A percentile compares a stretch with the other conserved stretches of the same genome.
phyloP scores from a whole-genome alignment of 257 asterid species.

The Marsdenia floribunda region DNA sequence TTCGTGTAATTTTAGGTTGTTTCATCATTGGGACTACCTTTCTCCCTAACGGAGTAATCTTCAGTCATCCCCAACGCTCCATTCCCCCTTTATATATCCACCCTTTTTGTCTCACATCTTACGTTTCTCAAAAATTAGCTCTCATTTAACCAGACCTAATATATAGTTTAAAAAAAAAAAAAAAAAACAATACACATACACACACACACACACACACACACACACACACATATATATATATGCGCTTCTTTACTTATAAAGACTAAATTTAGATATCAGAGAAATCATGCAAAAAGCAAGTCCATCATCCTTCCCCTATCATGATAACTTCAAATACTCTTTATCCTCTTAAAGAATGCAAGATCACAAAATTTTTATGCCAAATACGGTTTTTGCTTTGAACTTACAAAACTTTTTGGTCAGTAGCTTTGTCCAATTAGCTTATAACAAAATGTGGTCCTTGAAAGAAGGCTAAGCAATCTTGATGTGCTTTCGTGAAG shows the following conservation, averaged over 20 bases:
- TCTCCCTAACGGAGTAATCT: neutral
- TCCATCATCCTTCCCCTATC: neutral
- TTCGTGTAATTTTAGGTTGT: neutral
- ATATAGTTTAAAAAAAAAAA: no score
- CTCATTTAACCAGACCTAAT: no score
- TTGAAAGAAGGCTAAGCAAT: neutral
- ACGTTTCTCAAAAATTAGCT: no score
- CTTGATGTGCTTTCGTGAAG: neutral
- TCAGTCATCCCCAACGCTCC: no score
- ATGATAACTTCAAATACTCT: neutral
- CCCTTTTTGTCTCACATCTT: no score
- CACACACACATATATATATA: no score
- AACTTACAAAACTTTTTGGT: neutral
- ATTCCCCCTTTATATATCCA: neutral
- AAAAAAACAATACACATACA: no score
- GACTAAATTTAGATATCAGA: no score
- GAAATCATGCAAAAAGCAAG: no score
- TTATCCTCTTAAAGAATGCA: neutral
- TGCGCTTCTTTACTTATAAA: no score
- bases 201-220: no score
- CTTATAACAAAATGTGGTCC: neutral
- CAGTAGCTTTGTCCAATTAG: neutral
- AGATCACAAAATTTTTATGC: neutral
- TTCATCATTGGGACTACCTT: neutral
- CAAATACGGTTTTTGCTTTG: neutral